A percentile compares a stretch with the other conserved stretches of the same genome.
phyloP scores from a whole-genome alignment of 2,329 filamentous ascomycete species.

The Mycogone perniciosa region DNA sequence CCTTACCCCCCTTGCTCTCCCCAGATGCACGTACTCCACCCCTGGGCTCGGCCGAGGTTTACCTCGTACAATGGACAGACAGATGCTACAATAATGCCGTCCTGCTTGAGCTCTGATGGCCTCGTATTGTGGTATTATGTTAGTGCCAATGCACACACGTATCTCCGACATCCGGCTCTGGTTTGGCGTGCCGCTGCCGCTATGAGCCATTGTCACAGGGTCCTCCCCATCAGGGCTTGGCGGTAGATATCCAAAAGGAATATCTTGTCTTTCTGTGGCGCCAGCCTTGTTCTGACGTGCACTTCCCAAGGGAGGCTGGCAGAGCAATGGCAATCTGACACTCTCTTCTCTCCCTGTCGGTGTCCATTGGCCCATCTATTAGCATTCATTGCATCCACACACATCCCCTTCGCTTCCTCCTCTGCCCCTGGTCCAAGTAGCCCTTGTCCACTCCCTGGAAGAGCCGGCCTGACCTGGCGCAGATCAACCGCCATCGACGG shows the following conservation, averaged over 20 bases:
- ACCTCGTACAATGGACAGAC: neutral
- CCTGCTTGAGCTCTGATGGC: neutral
- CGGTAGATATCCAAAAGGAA: conserved; percentile 1
- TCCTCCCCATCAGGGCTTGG: conserved; percentile 7
- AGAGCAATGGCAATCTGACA: conserved; percentile 5
- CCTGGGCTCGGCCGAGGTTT: neutral
- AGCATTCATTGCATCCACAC: neutral
- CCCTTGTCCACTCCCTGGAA: conserved; percentile 10
- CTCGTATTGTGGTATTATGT: neutral
- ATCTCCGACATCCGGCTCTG: neutral
- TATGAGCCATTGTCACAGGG: conserved; percentile 1
- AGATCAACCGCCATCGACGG: conserved; percentile 12
- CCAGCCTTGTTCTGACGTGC: conserved; percentile 13
- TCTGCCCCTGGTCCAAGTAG: conserved; percentile 2
- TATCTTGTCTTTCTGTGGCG: conserved; percentile 1
- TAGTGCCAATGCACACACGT: conserved; percentile 9
- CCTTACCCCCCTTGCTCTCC: conserved; percentile 11
- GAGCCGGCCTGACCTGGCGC: conserved; percentile 6
- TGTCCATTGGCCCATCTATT: conserved; percentile 5
- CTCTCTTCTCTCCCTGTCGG: conserved; percentile 3
- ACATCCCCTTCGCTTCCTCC: conserved; percentile 5
- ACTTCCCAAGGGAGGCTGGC: conserved; percentile 13
- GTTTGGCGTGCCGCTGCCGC: conserved; percentile 6
- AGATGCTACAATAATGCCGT: neutral
- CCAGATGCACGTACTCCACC: conserved; percentile 15